Base-by-base conservation (phyloP, 2,329 filamentous ascomycete genomes). In the Cadophora sp. region DNA sequence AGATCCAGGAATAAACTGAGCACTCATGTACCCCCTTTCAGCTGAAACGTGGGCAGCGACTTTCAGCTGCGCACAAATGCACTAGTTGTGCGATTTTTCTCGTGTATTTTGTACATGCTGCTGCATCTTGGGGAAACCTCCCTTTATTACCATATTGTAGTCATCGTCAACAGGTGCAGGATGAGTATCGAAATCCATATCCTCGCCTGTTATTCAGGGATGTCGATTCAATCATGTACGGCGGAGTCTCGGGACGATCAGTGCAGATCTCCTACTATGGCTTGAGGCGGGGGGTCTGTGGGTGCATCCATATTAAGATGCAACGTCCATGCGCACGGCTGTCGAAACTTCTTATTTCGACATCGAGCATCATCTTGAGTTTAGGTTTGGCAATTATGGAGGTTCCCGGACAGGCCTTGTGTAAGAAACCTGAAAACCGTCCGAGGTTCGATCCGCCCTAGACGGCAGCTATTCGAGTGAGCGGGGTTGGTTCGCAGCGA, bases 31-130 rank as follows among this genome's bases (percentile, higher is more conserved):
- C 4, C n/a, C 14, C 22, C 27, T 22, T 26, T 16, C 22, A 40
- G 31, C 56, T 59, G 31, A 59, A 43, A 43, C 34, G 34, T 27
- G 27, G 34, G n/a, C 22, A 59, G 56, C 56, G 4, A 26, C 34
- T 8, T 59, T 59, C 31, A 37, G 31, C 56, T 43, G 56, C 55
- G 55, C 31, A 58, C 55, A 58, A 58, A 58, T 58, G 19, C 14
- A 37, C 19, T 34, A 40, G 56, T 16, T 22, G 43, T 22, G 56
- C 56, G 31, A 24, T 59, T 26, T 26, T 40, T 9, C 22, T 59
- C 56, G 34, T 59, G 22, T 27, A 43, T 43, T n/a, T 22, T 59
- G 34, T 27, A 19, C 34, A 43, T 16, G 8, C n/a, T 16, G 22
- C 19, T 19, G 31, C 22, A 40, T 43, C 24, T 26, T 1, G 22